Evolutionary conservation across 208 protist species (phyloP), one percentile per base, ranked within the genome.

Genomic region (Vickermania ingenoplastis): DNA sequence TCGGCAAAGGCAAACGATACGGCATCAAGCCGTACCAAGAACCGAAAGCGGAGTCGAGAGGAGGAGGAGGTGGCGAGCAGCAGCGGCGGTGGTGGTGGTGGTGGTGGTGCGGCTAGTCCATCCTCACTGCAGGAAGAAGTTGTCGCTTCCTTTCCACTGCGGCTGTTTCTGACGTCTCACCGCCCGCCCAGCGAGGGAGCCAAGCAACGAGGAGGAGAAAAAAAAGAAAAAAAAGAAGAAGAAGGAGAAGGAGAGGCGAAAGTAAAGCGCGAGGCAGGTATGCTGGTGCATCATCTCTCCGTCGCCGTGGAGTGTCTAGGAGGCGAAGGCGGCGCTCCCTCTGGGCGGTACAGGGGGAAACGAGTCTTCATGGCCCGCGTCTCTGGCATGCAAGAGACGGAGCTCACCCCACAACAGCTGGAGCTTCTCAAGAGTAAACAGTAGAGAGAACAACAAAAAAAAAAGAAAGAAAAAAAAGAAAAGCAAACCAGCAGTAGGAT

Each of bases 401-500:
- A 56, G 41, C 60, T 87, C 57, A 78, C 76, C 1, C 41, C 72
- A 3, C 64, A 83, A 49, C 80, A 87, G 57, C 70, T 87, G 36
- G 36, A 45, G 31, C 21, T 78, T 11, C 36, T 87, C 7, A 41
- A 83, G 25, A 49, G 65, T 7, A 48, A 59, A 51, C 57, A 48
- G 13, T 65, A 53, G 58, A n/a, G 17, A n/a, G n/a, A n/a, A n/a
- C n/a, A n/a, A n/a, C n/a, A n/a, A n/a, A n/a, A n/a, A n/a, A n/a
- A n/a, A n/a, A n/a, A n/a, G n/a, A n/a, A n/a, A n/a, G n/a, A n/a
- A n/a, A n/a, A n/a, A n/a, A n/a, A n/a, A n/a, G n/a, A n/a, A n/a
- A n/a, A n/a, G n/a, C n/a, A n/a, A n/a, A n/a, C n/a, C n/a, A n/a
- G n/a, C n/a, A n/a, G n/a, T n/a, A n/a, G n/a, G n/a, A n/a, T n/a